Evolutionary conservation across 495 filamentous ascomycete genomes (phyloP).

Genomic region (Neurospora sp.): DNA sequence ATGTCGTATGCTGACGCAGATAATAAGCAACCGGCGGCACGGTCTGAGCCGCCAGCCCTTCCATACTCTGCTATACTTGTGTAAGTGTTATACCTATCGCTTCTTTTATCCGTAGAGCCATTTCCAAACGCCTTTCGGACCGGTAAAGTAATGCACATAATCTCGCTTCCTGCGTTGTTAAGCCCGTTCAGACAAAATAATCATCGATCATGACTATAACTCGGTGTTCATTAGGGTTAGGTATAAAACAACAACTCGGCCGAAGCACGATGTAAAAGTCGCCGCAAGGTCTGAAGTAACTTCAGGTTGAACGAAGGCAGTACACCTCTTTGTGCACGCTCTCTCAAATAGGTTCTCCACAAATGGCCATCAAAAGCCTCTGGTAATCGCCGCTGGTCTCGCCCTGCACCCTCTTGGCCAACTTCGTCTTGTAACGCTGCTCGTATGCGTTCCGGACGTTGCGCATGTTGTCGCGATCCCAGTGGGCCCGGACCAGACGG

Average conservation of each 20-base stretch:
- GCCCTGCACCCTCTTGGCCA: slow-evolving; percentile 56
- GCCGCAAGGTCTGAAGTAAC: not conserved
- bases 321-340: not conserved
- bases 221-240: not conserved
- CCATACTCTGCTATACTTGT: not conserved
- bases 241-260: not conserved
- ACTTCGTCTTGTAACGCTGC: slow-evolving; percentile 48
- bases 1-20: not conserved
- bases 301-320: not conserved
- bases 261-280: not conserved
- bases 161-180: not conserved
- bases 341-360: not conserved
- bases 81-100: not conserved
- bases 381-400: slow-evolving; percentile 87
- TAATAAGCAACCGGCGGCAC: not conserved
- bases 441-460: slow-evolving; percentile 67
- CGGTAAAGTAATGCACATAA: not conserved
- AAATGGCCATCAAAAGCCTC: slow-evolving; percentile 47
- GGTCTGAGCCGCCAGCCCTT: not conserved
- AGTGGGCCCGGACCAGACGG: slow-evolving; percentile 66
- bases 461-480: slow-evolving; percentile 61
- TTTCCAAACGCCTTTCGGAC: too few species aligned
- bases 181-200: not conserved
- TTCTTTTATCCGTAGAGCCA: too few species aligned
- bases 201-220: not conserved